Evolutionary conservation across 2,329 filamentous ascomycete species (phyloP), one percentile per base, ranked within the genome.

Genomic region (Exophiala phaeomuriformis): DNA sequence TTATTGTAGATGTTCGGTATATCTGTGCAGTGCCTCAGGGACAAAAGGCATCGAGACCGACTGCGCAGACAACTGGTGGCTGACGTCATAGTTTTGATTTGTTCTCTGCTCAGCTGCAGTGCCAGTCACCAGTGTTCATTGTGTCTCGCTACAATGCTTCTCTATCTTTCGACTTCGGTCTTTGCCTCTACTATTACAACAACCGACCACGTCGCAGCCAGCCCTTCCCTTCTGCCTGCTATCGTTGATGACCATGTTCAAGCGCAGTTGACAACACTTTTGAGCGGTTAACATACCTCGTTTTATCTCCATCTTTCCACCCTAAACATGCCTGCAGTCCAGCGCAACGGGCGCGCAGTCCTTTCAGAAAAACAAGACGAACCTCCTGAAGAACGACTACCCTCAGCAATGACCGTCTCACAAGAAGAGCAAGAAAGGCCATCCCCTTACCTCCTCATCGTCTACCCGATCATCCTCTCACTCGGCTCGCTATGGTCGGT

Each of bases 401-500:
- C 12, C 29, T 45, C 9, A 12, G 27, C 51, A 29, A 57, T 51
- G 55, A 32, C 43, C 32, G 35, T 27, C 6, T 28, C 44, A 10
- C 39, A 41, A 41, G 39, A 9, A 3, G 40, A 43, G 40, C 45
- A 19, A 19, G 19, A 44, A 12, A 52, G 58, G 19, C 62, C 62
- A 2, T 60, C 58, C 4, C 37, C 60, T 29, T 63, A 59, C 53
- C 57, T 63, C 27, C 78, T 95, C 31, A 68, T 74, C 2, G 72
- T 88, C 56, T 97, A 95, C 72, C 91, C 91, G 3, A 63, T 74
- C 29, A 84, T 90, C 4, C 82, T 98, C 53, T 59, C 89, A 51
- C 79, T 95, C 61, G 93, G 93, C 61, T 86, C 88, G 30, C 65
- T 94, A 61, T 96, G 88, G 77, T 85, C 85, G 43, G 72, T 82